A percentile compares a stretch with the other conserved stretches of the same genome.
phyloP scores from a whole-genome alignment of 805 yeast species.

The Lipomyces lipofer region DNA sequence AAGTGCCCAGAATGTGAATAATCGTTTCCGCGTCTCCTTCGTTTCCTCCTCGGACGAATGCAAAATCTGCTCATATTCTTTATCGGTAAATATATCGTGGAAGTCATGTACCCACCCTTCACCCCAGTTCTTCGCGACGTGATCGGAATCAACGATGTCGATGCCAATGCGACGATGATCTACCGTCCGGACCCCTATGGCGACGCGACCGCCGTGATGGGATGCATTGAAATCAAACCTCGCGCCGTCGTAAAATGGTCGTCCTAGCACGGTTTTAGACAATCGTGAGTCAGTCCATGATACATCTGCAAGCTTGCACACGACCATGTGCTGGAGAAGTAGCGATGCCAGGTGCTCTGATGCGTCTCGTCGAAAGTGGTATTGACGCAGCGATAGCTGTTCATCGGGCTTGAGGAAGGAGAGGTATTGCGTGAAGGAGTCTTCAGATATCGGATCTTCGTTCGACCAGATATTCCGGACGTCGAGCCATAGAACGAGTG shows the following conservation, averaged over 20 bases:
- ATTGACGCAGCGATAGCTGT: conserved; percentile 9
- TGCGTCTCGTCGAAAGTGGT: conserved; percentile 21
- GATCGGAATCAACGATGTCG: conserved; percentile 19
- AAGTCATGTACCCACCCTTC: conserved; percentile 19
- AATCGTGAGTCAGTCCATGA: conserved; percentile 10
- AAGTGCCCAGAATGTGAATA: conserved; percentile 65
- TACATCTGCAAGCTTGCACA: conserved; percentile 5
- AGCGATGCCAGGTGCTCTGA: conserved; percentile 17
- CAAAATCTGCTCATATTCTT: conserved; percentile 10
- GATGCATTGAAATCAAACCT: conserved; percentile 27
- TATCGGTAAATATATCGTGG: conserved; percentile 19
- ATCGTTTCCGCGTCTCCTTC: not conserved
- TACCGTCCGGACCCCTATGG: conserved; percentile 14
- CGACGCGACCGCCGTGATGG: conserved; percentile 26
- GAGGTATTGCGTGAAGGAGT: conserved; percentile 1
- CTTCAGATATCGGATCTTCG: not conserved
- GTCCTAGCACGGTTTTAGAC: conserved; percentile 9
- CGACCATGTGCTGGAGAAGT: conserved; percentile 20
- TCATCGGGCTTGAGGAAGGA: conserved; percentile 13
- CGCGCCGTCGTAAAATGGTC: conserved; percentile 9
- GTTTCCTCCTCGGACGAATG: not conserved
- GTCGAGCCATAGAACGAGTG: not conserved
- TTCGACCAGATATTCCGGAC: conserved; percentile 3
- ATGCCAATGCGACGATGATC: conserved; percentile 15
- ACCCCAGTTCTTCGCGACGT: conserved; percentile 10